Evolutionary conservation across 23 red algal genomes (phyloP).

Genomic region (Gracilaria domingensis): DNA sequence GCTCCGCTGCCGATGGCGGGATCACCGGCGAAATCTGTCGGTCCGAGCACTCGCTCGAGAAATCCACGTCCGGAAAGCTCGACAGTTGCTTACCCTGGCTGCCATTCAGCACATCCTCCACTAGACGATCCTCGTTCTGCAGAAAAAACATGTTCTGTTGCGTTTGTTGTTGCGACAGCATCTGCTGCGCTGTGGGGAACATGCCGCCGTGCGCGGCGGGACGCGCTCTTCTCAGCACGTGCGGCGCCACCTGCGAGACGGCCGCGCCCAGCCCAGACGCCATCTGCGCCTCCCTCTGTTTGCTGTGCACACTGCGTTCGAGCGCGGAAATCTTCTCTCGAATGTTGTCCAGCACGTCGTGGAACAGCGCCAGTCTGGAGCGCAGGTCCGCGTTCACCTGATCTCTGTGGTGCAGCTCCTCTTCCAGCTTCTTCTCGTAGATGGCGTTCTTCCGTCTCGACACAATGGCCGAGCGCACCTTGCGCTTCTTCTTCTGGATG

Average conservation of each 20-base stretch:
- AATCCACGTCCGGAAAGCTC: neutral
- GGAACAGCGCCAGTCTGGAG: neutral
- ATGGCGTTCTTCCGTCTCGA: conserved; percentile 53
- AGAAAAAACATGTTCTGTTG: conserved; percentile 11
- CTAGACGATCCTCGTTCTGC: neutral
- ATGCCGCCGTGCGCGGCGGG: neutral
- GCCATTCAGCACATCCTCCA: neutral
- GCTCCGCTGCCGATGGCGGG: neutral
- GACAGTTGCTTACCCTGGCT: neutral
- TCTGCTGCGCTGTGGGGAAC: neutral
- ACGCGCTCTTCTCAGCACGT: neutral
- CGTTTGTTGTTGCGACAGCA: neutral
- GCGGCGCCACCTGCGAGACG: neutral
- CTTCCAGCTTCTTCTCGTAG: conserved; percentile 45
- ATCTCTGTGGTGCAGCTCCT: conserved; percentile 24
- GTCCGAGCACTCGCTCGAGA: conserved; percentile 22
- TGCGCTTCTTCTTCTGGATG: conserved; percentile 57
- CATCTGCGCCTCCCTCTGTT: neutral
- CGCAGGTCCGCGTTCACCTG: conserved; percentile 21
- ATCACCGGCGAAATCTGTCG: conserved; percentile 4
- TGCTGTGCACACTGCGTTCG: neutral
- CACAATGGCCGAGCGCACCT: conserved; percentile 54
- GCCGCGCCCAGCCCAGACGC: neutral
- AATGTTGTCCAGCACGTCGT: conserved; percentile 37
- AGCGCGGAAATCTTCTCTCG: conserved; percentile 15